Evolutionary conservation across 768 basidiomycete genomes (phyloP).

Genomic region (Auricularia auricula-judae): DNA sequence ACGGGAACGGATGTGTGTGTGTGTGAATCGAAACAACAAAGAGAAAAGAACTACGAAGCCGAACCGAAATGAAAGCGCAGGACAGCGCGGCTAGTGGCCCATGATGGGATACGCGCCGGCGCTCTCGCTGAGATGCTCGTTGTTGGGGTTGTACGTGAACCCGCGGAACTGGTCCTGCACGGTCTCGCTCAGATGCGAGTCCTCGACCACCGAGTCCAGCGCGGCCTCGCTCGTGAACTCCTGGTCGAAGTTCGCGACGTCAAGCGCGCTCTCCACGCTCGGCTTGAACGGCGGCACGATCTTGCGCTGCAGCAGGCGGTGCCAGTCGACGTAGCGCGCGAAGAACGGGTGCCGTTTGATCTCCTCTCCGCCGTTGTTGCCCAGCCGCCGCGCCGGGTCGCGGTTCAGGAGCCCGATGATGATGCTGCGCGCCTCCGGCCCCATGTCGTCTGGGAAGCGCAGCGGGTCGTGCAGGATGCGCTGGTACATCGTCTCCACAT

Average conservation of each 20-base stretch:
- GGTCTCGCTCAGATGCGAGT: slow-evolving; percentile 85
- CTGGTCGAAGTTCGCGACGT: slow-evolving; percentile 93
- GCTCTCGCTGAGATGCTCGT: slow-evolving; percentile 13
- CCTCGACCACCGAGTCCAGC: slow-evolving; percentile 91
- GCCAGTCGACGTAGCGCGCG: slow-evolving; percentile 87
- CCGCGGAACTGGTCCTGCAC: slow-evolving; percentile 94
- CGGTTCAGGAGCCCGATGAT: slow-evolving; percentile 83
- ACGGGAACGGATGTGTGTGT: not conserved
- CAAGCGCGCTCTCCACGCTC: slow-evolving; percentile 87
- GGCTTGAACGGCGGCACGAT: slow-evolving; percentile 98
- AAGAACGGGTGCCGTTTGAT: slow-evolving; percentile 97
- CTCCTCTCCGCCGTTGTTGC: slow-evolving; percentile 88
- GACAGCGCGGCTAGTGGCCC: not conserved
- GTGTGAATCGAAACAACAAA: not conserved
- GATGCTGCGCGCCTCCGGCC: slow-evolving; percentile 77
- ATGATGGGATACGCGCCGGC: slow-evolving; percentile 2
- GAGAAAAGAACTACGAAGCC: too few relatives aligned
- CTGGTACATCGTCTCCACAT: slow-evolving; percentile 96
- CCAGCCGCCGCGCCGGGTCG: slow-evolving; percentile 77
- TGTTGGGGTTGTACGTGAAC: slow-evolving; percentile 50
- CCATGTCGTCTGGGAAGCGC: slow-evolving; percentile 82
- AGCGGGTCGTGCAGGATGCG: slow-evolving; percentile 91
- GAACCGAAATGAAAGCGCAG: too few relatives aligned
- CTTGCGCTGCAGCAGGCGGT: slow-evolving; percentile 77
- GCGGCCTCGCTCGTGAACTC: slow-evolving; percentile 96